phyloP scores from a whole-genome alignment of 805 yeast species.

The Candida nemodendra region DNA sequence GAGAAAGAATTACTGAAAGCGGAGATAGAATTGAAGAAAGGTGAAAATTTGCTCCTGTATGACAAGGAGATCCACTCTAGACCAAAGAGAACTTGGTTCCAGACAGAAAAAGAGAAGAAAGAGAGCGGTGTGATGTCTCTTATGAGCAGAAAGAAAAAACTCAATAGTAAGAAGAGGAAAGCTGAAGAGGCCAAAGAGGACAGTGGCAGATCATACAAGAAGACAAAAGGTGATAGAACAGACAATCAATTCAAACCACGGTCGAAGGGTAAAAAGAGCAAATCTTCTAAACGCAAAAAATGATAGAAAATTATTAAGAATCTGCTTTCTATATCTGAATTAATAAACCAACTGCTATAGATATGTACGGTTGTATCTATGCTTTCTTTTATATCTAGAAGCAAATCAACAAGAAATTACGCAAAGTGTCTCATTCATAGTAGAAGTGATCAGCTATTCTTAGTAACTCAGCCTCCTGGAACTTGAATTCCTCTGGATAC shows the following conservation, averaged over 20 bases:
- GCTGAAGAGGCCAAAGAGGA: slow-evolving; percentile 59
- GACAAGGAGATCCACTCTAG: slow-evolving; percentile 80
- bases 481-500: slow-evolving; percentile 1
- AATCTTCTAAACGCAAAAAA: slow-evolving; percentile 18
- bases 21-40: slow-evolving; percentile 85
- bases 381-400: no score
- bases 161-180: slow-evolving; percentile 71
- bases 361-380: no score
- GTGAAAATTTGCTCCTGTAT: slow-evolving; percentile 78
- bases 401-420: no score
- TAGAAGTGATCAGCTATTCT: slow-evolving; percentile 15
- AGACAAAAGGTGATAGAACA: slow-evolving; percentile 72
- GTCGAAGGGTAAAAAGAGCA: slow-evolving; percentile 27
- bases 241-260: slow-evolving; percentile 40
- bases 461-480: slow-evolving; percentile 9
- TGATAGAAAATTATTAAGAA: no score
- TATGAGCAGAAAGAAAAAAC: slow-evolving; percentile 41
- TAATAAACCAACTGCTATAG: no score
- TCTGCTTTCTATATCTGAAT: no score
- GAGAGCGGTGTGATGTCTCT: slow-evolving; percentile 37
- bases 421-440: slow-evolving; percentile 7
- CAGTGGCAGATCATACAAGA: slow-evolving; percentile 62
- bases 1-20: slow-evolving; percentile 86
- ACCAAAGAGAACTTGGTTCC: slow-evolving; percentile 98
- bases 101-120: slow-evolving; percentile 55